Conservation (phyloP, 805 yeast species). For the Candida namnaoensis region DNA sequence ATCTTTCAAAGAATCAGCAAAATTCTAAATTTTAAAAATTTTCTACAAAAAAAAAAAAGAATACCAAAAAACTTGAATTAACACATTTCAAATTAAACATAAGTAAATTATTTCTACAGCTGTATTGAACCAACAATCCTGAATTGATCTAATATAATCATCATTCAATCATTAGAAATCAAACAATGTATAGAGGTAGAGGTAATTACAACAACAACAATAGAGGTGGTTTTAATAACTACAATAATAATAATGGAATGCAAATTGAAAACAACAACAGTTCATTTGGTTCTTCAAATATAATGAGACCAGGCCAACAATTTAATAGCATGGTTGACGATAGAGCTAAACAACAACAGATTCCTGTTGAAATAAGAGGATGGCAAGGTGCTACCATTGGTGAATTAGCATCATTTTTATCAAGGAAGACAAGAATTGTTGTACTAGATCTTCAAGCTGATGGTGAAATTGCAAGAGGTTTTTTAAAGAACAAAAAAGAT, state of each 20-base stretch:
- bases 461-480: slow-evolving; percentile 50
- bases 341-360: slow-evolving; percentile 21
- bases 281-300: background rate
- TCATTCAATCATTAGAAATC: no score
- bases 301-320: slow-evolving; percentile 1
- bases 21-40: no score
- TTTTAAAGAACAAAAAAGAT: slow-evolving; percentile 43
- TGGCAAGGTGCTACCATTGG: slow-evolving; percentile 76
- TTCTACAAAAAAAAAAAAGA: no score
- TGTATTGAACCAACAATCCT: no score
- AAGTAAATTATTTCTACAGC: no score
- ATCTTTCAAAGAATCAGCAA: no score
- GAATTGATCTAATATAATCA: no score
- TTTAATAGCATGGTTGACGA: slow-evolving; percentile 17
- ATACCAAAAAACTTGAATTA: no score
- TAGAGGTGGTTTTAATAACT: background rate
- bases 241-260: background rate
- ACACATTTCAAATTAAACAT: no score
- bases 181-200: background rate
- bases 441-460: slow-evolving; percentile 46
- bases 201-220: background rate
- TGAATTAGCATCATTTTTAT: slow-evolving; percentile 61
- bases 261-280: background rate
- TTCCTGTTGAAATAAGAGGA: slow-evolving; percentile 56
- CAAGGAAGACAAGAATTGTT: slow-evolving; percentile 53